Evolutionary conservation across 495 filamentous ascomycete species (phyloP), one percentile per base, ranked within the genome.

Genomic region (Daldinia vernicosa): DNA sequence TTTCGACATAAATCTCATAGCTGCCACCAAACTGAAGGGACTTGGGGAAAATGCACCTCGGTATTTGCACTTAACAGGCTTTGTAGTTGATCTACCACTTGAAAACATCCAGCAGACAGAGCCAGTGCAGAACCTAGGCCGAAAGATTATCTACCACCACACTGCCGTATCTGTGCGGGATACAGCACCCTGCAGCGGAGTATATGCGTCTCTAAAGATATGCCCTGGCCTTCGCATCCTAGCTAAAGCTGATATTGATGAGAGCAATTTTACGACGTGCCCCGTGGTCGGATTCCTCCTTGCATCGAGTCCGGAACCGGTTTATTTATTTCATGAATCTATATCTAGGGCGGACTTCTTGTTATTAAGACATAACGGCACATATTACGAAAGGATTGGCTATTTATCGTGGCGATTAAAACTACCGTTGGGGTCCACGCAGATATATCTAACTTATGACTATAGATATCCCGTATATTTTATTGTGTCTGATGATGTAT

Each of bases 121-220:
- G 3, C 9, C 32, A 4, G 15, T 8, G 12, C 11, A 5, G 35
- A 40, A n/a, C 17, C 4, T 0, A 0, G 0, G 3, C 6, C 43
- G 1, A 22, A 47, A 0, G 17, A 47, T 9, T 1, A 11, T 47
- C 39, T 1, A 19, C 39, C 1, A 6, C 6, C 15, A 4, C 39
- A 3, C 0, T 9, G n/a, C 9, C 54, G n/a, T 22, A 39, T 24
- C n/a, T n/a, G 15, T 7, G 17, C 32, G 24, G 3, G 22, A 26
- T 9, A 15, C n/a, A 8, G 19, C 39, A n/a, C 54, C 24, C 14
- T 40, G 35, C 22, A 33, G 24, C 11, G 55, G 35, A 17, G 3
- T 27, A 27, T 43, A 58, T 19, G 35, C 30, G 3, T 67, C 24
- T 15, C 32, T 33, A 17, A 65, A 59, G 4, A 40, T 58, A n/a